Evolutionary conservation across 2,329 filamentous ascomycete species (phyloP).

Genomic region (Hymenoscyphus fructigenus): DNA sequence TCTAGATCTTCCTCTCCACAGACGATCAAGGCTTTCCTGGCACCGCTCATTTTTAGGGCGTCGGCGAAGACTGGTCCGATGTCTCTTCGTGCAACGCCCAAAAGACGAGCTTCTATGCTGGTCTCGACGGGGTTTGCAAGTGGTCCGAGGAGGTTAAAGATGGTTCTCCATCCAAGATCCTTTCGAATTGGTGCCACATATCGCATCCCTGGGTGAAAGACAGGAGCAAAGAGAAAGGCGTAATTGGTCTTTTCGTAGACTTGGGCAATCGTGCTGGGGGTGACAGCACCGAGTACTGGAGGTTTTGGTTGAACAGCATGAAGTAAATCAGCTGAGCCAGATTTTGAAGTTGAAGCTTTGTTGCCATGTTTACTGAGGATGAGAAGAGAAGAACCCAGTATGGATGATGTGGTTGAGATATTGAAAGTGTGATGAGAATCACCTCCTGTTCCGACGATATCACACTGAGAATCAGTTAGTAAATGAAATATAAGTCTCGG

Average conservation of each 20-base stretch:
- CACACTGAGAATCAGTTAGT: constrained; percentile 51
- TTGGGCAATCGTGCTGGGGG: constrained; percentile 64
- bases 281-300: constrained; percentile 73
- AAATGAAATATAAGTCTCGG: background rate
- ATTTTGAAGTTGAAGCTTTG: constrained; percentile 90
- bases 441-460: constrained; percentile 96
- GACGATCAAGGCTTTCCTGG: constrained; percentile 81
- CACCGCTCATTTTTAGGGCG: constrained; percentile 73
- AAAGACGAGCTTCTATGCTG: constrained; percentile 80
- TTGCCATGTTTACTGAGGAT: constrained; percentile 95
- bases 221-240: constrained; percentile 90
- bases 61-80: constrained; percentile 89
- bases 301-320: constrained; percentile 69
- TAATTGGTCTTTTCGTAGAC: constrained; percentile 86
- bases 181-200: constrained; percentile 82
- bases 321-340: constrained; percentile 90
- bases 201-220: constrained; percentile 94
- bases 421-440: constrained; percentile 98
- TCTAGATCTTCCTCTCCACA: constrained; percentile 95
- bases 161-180: constrained; percentile 89
- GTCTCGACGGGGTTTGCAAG: constrained; percentile 87
- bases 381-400: constrained; percentile 82
- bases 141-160: constrained; percentile 95
- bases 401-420: constrained; percentile 91
- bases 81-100: constrained; percentile 88